Evolutionary conservation across 768 basidiomycete genomes (phyloP).

Genomic region (Mycena venus): DNA sequence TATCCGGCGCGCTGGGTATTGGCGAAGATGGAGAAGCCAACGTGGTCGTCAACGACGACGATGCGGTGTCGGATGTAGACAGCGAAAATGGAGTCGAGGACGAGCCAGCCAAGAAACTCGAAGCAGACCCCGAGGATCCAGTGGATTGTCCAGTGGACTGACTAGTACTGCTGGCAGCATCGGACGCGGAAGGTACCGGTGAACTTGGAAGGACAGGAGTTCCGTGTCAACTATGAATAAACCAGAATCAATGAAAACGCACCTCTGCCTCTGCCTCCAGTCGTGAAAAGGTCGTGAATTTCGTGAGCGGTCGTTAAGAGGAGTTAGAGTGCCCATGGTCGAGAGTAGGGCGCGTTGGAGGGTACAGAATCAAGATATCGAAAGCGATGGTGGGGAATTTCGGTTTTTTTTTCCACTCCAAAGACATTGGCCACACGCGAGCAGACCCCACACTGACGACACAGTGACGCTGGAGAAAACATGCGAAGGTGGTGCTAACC

Average conservation of each 20-base stretch:
- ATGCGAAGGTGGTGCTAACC: not conserved
- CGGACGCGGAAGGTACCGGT: not conserved
- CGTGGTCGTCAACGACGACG: not conserved
- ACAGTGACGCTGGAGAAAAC: not conserved
- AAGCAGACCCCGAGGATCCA: not conserved
- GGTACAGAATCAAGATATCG: not conserved
- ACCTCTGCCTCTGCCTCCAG: not conserved
- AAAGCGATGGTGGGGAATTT: not conserved
- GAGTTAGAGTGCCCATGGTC: not conserved
- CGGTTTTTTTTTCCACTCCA: not conserved
- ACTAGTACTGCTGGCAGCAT: not conserved
- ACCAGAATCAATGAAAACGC: not conserved
- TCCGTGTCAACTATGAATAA: conserved; percentile 5
- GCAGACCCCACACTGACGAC: not conserved
- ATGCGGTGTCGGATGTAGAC: not conserved
- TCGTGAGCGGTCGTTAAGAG: not conserved
- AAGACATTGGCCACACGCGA: not conserved
- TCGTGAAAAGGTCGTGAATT: not conserved
- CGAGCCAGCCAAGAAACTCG: not conserved
- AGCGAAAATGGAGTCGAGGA: not conserved
- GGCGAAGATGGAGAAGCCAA: not conserved
- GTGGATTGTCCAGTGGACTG: too few relatives aligned
- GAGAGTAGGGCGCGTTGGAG: not conserved
- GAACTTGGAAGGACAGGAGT: not conserved
- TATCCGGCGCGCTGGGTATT: not conserved